Evolutionary conservation across 164 flowering plant species (phyloP).

Genomic region (Chimonanthus salicifolius): DNA sequence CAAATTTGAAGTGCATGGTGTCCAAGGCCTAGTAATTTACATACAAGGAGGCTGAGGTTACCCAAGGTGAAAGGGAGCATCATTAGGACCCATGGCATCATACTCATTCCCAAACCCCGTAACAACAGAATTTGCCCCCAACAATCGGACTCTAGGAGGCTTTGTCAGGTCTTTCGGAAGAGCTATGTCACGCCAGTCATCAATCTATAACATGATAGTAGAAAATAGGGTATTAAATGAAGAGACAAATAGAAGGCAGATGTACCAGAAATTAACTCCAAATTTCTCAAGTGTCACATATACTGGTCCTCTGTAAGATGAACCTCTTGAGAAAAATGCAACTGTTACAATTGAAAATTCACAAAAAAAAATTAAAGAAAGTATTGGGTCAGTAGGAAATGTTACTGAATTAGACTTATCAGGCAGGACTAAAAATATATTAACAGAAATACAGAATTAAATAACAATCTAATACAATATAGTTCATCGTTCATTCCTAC

Average conservation of each 20-base stretch:
- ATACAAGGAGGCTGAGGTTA: constrained; percentile 17
- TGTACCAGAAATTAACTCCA: background rate
- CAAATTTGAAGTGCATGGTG: background rate
- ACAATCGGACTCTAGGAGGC: constrained; percentile 48
- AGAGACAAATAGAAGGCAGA: background rate
- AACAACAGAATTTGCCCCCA: constrained; percentile 66
- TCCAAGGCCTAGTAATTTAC: background rate
- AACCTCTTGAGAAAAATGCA: background rate
- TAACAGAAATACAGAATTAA: too few relatives aligned
- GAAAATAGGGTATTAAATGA: background rate
- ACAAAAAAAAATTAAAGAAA: too few relatives aligned
- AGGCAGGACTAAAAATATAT: too few relatives aligned
- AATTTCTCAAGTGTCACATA: background rate
- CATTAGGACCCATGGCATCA: constrained; percentile 44
- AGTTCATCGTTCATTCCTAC: too few relatives aligned
- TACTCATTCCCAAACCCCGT: constrained; percentile 88
- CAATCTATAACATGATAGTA: constrained; percentile 45
- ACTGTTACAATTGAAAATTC: background rate
- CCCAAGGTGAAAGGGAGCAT: constrained; percentile 32
- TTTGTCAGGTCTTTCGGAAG: constrained; percentile 63
- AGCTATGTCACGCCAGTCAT: constrained; percentile 97
- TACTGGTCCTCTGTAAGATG: background rate
- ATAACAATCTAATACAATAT: too few relatives aligned
- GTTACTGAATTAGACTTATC: too few relatives aligned
- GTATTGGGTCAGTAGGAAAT: too few relatives aligned